These are phyloP conservation scores for Fomitiporia mediterranea DNA, from an alignment of 1,284 basidiomycete genomes.

Conservation along the genomic window DNA sequence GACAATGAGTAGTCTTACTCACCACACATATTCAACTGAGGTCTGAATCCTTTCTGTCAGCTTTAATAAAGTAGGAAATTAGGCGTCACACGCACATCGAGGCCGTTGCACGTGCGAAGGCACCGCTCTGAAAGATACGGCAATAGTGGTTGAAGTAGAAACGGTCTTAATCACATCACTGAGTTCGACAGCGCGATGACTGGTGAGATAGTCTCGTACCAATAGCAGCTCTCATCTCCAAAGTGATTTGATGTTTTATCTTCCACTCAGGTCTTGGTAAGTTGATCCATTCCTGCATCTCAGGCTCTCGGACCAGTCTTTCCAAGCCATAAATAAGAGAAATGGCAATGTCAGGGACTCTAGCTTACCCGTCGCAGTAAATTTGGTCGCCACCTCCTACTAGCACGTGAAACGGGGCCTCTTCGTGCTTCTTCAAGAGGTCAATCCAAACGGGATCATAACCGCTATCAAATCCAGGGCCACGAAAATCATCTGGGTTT, in stretches of 20 bases:
- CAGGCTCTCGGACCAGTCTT: conserved; percentile 68
- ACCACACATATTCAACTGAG: conserved; percentile 65
- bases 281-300: conserved; percentile 81
- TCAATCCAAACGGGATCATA: conserved; percentile 95
- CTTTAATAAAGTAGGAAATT: background rate
- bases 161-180: conserved; percentile 47
- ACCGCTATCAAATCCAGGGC: conserved; percentile 69
- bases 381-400: conserved; percentile 85
- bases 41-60: conserved; percentile 32
- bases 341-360: conserved; percentile 3
- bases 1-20: conserved; percentile 11
- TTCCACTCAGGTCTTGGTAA: conserved; percentile 61
- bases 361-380: conserved; percentile 66
- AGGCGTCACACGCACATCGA: conserved; percentile 62
- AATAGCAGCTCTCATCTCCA: conserved; percentile 75
- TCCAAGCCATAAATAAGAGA: conserved; percentile 1
- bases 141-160: conserved; percentile 93
- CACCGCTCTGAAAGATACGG: conserved; percentile 79
- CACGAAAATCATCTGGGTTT: conserved; percentile 73
- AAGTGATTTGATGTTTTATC: conserved; percentile 57
- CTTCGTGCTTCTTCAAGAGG: conserved; percentile 74
- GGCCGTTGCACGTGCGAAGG: conserved; percentile 89
- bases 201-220: background rate
- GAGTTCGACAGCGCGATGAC: background rate
- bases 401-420: conserved; percentile 79